Conservation (phyloP, 1,284 basidiomycete genomes). For the Marasmius fiardii region DNA sequence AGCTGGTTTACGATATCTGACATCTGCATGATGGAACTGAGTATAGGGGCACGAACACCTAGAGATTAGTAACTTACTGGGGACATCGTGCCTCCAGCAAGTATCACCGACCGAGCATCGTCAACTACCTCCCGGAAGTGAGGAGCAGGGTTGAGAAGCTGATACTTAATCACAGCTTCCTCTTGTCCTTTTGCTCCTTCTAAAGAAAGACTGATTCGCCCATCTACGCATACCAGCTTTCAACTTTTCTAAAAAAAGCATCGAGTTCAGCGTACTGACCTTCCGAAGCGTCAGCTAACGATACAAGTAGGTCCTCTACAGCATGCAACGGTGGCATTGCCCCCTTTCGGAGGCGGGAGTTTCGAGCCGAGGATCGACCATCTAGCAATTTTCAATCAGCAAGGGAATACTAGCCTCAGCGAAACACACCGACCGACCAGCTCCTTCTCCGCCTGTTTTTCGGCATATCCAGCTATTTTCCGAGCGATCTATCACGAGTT, state of each 20-base stretch:
- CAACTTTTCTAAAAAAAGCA: conserved; percentile 6
- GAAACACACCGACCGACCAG: conserved; percentile 21
- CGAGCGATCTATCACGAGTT: conserved; percentile 49
- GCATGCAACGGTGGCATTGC: conserved; percentile 78
- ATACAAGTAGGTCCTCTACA: conserved; percentile 84
- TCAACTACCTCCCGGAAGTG: conserved; percentile 83
- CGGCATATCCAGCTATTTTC: conserved; percentile 81
- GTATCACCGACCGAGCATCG: conserved; percentile 75
- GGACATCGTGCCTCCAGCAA: conserved; percentile 98
- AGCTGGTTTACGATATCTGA: conserved; percentile 87
- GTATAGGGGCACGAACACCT: neutral
- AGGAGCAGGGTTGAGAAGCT: conserved; percentile 91
- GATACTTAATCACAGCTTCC: conserved; percentile 79
- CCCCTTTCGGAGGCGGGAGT: conserved; percentile 28
- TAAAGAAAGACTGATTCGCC: conserved; percentile 56
- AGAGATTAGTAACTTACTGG: conserved; percentile 55
- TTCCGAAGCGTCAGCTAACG: conserved; percentile 77
- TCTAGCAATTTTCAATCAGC: neutral
- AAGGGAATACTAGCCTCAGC: neutral
- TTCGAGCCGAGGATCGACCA: conserved; percentile 10
- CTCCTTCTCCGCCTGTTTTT: conserved; percentile 57
- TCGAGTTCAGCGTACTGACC: conserved; percentile 47
- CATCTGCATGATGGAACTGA: conserved; percentile 48
- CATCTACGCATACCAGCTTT: conserved; percentile 40
- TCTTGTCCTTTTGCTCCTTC: conserved; percentile 33